phyloP scores from a whole-genome alignment of 2,329 filamentous ascomycete genomes.

The Chaetomium strumarium region DNA sequence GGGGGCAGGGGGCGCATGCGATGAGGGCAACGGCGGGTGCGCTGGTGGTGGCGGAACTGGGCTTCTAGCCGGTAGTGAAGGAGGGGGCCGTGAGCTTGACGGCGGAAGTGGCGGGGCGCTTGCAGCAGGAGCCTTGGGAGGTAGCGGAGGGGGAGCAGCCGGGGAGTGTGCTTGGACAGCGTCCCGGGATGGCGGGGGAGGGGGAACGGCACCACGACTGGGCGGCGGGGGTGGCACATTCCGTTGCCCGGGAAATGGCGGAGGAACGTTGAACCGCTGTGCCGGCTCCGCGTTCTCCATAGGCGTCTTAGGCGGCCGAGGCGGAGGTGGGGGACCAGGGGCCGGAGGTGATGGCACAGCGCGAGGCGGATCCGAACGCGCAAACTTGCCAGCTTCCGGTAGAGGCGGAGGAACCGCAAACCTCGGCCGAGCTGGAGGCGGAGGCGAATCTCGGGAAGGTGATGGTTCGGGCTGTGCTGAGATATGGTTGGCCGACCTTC shows the following conservation, averaged over 20 bases:
- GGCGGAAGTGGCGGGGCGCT: constrained; percentile 47
- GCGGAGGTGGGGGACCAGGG: constrained; percentile 61
- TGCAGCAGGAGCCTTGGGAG: constrained; percentile 42
- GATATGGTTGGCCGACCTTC: constrained; percentile 52
- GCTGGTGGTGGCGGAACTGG: constrained; percentile 36
- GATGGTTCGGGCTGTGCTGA: constrained; percentile 38
- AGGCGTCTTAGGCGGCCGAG: constrained; percentile 63
- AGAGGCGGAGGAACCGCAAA: constrained; percentile 86
- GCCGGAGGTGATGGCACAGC: constrained; percentile 35
- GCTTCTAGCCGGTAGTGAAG: constrained; percentile 36
- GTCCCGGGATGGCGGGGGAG: constrained; percentile 55
- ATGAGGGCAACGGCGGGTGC: constrained; percentile 20
- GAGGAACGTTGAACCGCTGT: constrained; percentile 69
- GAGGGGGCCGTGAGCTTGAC: constrained; percentile 46
- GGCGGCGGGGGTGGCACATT: constrained; percentile 71
- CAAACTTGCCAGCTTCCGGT: constrained; percentile 84
- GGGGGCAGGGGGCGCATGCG: constrained; percentile 30
- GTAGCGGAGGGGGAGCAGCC: constrained; percentile 37
- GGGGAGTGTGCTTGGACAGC: constrained; percentile 22
- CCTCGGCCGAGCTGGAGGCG: constrained; percentile 58
- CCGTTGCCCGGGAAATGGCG: constrained; percentile 65
- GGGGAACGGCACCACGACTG: constrained; percentile 63
- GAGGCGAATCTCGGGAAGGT: constrained; percentile 65
- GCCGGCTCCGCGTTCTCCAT: constrained; percentile 59
- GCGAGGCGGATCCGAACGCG: constrained; percentile 47